Evolutionary conservation across 495 filamentous ascomycete species (phyloP).

Genomic region (Lentithecium fluviatile): DNA sequence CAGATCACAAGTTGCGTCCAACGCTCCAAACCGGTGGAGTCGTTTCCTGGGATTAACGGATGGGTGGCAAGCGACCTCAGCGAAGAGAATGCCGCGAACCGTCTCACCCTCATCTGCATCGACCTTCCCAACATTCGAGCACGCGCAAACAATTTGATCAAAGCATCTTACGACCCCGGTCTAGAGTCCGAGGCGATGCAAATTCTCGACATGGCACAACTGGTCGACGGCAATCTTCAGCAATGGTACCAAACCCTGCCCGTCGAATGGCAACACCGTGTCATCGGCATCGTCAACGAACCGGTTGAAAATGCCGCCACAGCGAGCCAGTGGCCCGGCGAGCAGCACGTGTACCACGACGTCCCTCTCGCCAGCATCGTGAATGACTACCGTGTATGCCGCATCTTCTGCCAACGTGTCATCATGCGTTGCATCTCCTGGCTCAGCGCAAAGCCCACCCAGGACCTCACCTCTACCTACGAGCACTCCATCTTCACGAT

Average conservation of each 20-base stretch:
- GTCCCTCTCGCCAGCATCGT: constrained; percentile 36
- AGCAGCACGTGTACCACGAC: constrained; percentile 39
- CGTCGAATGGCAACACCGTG: constrained; percentile 29
- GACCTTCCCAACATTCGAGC: constrained; percentile 36
- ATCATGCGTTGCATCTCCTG: constrained; percentile 33
- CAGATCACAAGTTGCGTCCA: constrained; percentile 40
- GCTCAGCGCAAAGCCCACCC: constrained; percentile 5
- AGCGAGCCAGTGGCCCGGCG: constrained; percentile 34
- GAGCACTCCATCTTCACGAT: constrained; percentile 22
- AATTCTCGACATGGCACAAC: constrained; percentile 31
- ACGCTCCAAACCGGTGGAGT: constrained; percentile 34
- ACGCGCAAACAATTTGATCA: constrained; percentile 21
- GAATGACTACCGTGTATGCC: constrained; percentile 39
- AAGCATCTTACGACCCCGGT: not conserved
- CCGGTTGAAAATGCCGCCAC: constrained; percentile 29
- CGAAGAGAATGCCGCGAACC: constrained; percentile 39
- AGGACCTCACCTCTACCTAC: not conserved
- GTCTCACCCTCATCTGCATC: constrained; percentile 37
- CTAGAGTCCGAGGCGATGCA: constrained; percentile 14
- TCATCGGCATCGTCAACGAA: constrained; percentile 22
- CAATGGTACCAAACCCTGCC: constrained; percentile 37
- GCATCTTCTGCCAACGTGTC: constrained; percentile 40
- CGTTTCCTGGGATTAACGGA: constrained; percentile 34
- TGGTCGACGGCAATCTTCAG: constrained; percentile 35
- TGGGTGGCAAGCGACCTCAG: constrained; percentile 29